Base-by-base conservation (phyloP, 495 filamentous ascomycete genomes). In the Filosporella fistucella region DNA sequence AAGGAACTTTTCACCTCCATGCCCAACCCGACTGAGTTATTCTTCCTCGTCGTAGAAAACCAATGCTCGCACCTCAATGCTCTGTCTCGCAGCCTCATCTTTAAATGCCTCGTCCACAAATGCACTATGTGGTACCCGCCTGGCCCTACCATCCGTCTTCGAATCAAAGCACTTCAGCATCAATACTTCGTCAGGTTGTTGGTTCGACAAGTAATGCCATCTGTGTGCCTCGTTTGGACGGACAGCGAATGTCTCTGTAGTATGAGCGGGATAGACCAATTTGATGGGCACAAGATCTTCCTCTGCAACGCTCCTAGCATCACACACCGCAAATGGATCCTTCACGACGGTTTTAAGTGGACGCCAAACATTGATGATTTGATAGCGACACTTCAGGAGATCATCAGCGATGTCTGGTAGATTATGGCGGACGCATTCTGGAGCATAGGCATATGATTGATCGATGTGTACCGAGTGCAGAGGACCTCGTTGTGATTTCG, bases 391-490 rank as follows among this genome's bases (percentile, higher is more conserved):
- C 45, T 75, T 69, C 10, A 81, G 60, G 2, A 84, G 67, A 42
- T 63, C 61, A 2, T 73, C 68, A 0, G 82, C 83, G 25, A 86
- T 80, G 9, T 75, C 76, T 0, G 76, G 81, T 1, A 87, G 71
- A 49, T 86, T 80, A 63, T 77, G 66, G 18, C 64, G 42, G 24
- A 87, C 81, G 13, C 81, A 72, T 23, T 68, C 68, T 0, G 71
- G 61, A 1, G 78, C 67, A 1, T 80, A 83, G 1, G 46, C 13
- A 68, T 85, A 85, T 26, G 80, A 79, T 56, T 88, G 85, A 56
- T 89, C 85, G 59, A 89, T 81, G 62, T 88, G 84, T 0, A 87
- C 83, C 23, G 76, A 70, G 42, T 77, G 71, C 4, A 85, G 81
- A 0, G 84, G 84, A 3, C 81, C 78, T 34, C 84, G 78, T 43